These are phyloP conservation scores for Tillandsia fasciculata DNA, from an alignment of 176 grass and related monocot species.

Conservation along the genomic window DNA sequence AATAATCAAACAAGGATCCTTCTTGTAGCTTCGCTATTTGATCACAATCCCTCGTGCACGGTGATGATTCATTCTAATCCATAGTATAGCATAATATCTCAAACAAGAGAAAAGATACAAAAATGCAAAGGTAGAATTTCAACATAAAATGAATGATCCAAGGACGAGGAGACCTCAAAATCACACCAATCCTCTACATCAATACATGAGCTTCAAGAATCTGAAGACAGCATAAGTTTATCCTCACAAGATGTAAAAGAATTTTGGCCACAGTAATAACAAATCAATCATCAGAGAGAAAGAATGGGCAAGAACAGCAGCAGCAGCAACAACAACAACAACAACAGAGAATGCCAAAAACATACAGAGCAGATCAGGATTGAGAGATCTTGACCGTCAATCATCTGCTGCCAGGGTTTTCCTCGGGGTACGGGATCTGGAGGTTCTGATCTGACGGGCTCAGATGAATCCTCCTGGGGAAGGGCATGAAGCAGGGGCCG, in stretches of 20 bases:
- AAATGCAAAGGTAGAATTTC: too few species aligned
- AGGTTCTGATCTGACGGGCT: constrained; percentile 55
- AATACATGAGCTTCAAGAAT: neutral
- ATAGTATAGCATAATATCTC: too few species aligned
- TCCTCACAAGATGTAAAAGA: neutral
- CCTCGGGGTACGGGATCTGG: constrained; percentile 4
- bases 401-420: constrained; percentile 17
- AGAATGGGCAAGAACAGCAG: neutral
- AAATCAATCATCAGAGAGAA: neutral
- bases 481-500: constrained; percentile 52
- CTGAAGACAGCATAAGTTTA: neutral
- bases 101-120: too few species aligned
- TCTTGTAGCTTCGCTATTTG: too few species aligned
- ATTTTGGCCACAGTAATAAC: neutral
- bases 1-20: too few species aligned
- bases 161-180: too few species aligned
- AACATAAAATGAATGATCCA: too few species aligned
- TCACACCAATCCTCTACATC: neutral
- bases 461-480: constrained; percentile 55
- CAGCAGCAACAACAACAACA: too few species aligned
- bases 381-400: constrained; percentile 5
- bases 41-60: too few species aligned
- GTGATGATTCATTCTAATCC: too few species aligned
- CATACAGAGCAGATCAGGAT: constrained; percentile 26
- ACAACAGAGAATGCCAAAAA: too few species aligned